These are phyloP conservation scores for Cladophialophora psammophila DNA, from an alignment of 2,329 filamentous ascomycete species.

Conservation along the genomic window DNA sequence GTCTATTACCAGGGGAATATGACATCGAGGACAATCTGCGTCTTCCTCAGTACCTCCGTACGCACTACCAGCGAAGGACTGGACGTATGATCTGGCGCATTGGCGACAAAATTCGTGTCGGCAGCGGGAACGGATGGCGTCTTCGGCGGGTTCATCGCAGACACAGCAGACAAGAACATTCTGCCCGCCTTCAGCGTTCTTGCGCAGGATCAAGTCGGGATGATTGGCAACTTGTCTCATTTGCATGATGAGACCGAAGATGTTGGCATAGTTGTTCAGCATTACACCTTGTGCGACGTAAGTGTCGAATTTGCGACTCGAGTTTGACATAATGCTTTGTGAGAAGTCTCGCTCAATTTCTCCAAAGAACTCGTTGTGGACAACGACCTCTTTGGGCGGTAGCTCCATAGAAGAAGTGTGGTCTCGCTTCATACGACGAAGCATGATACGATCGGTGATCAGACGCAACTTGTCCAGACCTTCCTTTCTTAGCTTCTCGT, in stretches of 20 bases:
- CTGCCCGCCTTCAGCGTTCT: conserved; percentile 82
- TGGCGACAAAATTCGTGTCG: conserved; percentile 90
- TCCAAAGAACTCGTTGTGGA: conserved; percentile 95
- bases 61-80: conserved; percentile 68
- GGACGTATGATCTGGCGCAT: conserved; percentile 81
- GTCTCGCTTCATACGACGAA: conserved; percentile 91
- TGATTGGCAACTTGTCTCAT: conserved; percentile 99
- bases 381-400: conserved; percentile 89
- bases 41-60: conserved; percentile 50
- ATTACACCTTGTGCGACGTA: conserved; percentile 94
- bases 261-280: conserved; percentile 97
- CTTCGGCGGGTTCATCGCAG: conserved; percentile 94
- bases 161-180: conserved; percentile 92
- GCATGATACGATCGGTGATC: conserved; percentile 92
- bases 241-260: conserved; percentile 98
- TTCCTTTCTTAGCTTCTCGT: conserved; percentile 63
- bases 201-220: conserved; percentile 91
- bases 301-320: conserved; percentile 87
- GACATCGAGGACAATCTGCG: conserved; percentile 81
- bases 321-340: conserved; percentile 91
- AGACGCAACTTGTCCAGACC: conserved; percentile 84
- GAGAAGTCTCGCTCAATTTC: conserved; percentile 97
- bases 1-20: conserved; percentile 88
- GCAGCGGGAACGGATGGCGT: conserved; percentile 89
- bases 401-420: conserved; percentile 95